These are phyloP conservation scores for Phaseolus coccineus DNA, from an alignment of 331 rosid genomes.

Conservation along the genomic window DNA sequence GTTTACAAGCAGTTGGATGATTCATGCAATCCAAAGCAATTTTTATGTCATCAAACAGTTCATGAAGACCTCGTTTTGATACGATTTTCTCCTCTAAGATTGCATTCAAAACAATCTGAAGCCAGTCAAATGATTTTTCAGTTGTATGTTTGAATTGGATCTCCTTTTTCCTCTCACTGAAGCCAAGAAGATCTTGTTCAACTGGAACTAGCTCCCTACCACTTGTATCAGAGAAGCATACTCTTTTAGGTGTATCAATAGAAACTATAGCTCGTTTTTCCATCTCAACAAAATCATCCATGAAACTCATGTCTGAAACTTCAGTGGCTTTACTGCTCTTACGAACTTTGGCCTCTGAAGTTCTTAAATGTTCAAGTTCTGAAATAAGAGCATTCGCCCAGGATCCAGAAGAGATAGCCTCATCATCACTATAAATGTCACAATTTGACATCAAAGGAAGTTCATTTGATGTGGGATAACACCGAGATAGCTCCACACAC, in stretches of 20 bases:
- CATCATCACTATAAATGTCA: constrained; percentile 74
- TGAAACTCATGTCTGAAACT: constrained; percentile 59
- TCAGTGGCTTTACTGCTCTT: constrained; percentile 54
- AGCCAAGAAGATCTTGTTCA: constrained; percentile 45
- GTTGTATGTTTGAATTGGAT: constrained; percentile 36
- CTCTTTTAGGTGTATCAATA: constrained; percentile 52
- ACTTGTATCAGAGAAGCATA: constrained; percentile 51
- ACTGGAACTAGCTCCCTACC: constrained; percentile 62
- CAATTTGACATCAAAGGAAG: constrained; percentile 57
- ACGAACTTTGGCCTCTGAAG: constrained; percentile 53
- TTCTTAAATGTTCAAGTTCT: constrained; percentile 73
- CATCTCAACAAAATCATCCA: constrained; percentile 91
- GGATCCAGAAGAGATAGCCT: constrained; percentile 73
- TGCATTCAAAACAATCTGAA: constrained; percentile 65
- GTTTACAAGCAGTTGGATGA: constrained; percentile 42
- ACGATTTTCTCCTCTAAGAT: constrained; percentile 57
- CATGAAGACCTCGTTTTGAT: constrained; percentile 54
- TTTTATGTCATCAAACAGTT: constrained; percentile 68
- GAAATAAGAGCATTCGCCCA: constrained; percentile 76
- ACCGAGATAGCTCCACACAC: constrained; percentile 57
- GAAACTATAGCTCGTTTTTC: constrained; percentile 84
- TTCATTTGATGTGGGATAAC: constrained; percentile 55
- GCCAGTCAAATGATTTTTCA: constrained; percentile 64
- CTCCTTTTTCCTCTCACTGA: constrained; percentile 47
- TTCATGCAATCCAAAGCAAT: constrained; percentile 58